Evolutionary conservation across 805 yeast genomes (phyloP).

Genomic region (Candida ficus): DNA sequence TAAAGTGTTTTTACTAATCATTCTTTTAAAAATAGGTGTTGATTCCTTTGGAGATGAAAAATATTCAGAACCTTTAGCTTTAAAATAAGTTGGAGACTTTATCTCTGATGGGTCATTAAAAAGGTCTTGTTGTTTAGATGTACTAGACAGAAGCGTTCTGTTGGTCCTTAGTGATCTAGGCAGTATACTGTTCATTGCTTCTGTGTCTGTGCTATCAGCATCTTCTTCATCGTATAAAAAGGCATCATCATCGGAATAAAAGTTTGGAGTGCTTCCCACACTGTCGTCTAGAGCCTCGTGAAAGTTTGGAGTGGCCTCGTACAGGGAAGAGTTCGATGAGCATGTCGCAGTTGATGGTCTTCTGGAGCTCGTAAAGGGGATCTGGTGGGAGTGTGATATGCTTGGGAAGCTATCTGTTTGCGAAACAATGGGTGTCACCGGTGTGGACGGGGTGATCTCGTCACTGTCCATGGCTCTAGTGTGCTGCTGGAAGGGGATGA

Average conservation of each 20-base stretch:
- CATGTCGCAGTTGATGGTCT: conserved; percentile 7
- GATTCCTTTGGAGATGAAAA: conserved; percentile 15
- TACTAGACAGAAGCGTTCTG: conserved; percentile 1
- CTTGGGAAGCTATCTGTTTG: not conserved
- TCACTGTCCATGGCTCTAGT: not conserved
- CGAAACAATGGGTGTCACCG: conserved; percentile 2
- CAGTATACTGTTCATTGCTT: conserved; percentile 9
- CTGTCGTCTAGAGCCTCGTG: conserved; percentile 4
- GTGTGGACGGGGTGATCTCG: not conserved
- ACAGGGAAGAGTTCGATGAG: conserved; percentile 9
- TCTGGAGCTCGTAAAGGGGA: conserved; percentile 2
- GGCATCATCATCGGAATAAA: conserved; percentile 4
- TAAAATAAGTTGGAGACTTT: conserved; percentile 9
- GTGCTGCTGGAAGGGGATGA: too few relatives aligned
- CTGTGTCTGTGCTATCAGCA: conserved; percentile 17
- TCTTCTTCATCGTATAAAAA: conserved; percentile 7
- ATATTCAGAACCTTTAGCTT: conserved; percentile 6
- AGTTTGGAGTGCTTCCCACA: not conserved
- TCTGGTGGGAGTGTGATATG: not conserved
- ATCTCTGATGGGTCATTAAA: conserved; percentile 8
- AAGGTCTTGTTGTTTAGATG: conserved; percentile 10
- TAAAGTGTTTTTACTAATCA: conserved; percentile 18
- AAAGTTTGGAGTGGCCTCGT: conserved; percentile 5
- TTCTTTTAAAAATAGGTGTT: conserved; percentile 25
- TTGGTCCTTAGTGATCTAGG: conserved; percentile 3